These are phyloP conservation scores for Fusarium lyarnte DNA, from an alignment of 2,329 filamentous ascomycete species.

Conservation along the genomic window DNA sequence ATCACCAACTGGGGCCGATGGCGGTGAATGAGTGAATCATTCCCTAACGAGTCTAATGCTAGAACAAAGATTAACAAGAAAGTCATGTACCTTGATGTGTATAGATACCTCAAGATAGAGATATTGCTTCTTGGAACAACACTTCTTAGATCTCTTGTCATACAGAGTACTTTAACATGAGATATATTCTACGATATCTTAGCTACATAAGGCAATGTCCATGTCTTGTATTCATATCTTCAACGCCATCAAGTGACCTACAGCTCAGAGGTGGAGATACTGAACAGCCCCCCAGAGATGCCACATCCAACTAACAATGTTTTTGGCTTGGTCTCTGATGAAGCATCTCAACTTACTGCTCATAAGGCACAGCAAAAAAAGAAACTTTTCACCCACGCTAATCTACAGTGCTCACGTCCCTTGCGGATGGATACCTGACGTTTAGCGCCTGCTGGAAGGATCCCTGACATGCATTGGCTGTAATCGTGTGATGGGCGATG, in stretches of 20 bases:
- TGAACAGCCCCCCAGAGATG: conserved; percentile 22
- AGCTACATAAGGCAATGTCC: neutral
- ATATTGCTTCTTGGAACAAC: neutral
- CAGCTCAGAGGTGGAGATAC: conserved; percentile 7
- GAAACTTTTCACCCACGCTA: conserved; percentile 31
- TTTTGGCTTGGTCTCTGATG: conserved; percentile 30
- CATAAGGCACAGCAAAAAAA: conserved; percentile 28
- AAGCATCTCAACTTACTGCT: conserved; percentile 21
- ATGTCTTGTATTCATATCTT: neutral
- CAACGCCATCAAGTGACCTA: neutral
- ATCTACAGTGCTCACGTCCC: conserved; percentile 30
- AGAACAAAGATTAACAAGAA: conserved; percentile 5
- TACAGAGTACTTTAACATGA: neutral
- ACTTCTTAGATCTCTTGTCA: neutral
- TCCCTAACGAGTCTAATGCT: conserved; percentile 11
- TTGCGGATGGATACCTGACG: conserved; percentile 21
- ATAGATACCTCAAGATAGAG: neutral
- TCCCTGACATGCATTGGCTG: conserved; percentile 11
- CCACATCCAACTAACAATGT: conserved; percentile 17
- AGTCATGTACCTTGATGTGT: neutral
- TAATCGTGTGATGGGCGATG: conserved; percentile 26
- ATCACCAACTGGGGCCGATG: conserved; percentile 38
- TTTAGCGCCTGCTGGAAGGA: conserved; percentile 23
- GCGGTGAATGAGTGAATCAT: conserved; percentile 44
- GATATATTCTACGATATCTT: neutral